A percentile compares a stretch with the other conserved stretches of the same genome.
These are phyloP conservation scores for Ustilago vetiveriae DNA, from an alignment of 1,284 basidiomycete species.

Conservation along the genomic window DNA sequence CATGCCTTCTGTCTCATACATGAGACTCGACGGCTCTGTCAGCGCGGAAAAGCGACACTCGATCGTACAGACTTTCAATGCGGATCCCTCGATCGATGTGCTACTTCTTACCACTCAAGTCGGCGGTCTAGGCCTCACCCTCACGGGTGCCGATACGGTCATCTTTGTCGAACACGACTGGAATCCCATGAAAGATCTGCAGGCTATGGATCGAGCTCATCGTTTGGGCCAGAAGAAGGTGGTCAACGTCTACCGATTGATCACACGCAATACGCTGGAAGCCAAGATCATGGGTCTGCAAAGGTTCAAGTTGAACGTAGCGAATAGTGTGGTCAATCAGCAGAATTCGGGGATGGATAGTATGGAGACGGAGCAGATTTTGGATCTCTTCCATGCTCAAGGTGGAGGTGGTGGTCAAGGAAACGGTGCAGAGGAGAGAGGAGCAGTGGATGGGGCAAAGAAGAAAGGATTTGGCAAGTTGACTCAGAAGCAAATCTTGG, in stretches of 20 bases:
- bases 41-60: conserved; percentile 60
- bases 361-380: conserved; percentile 96
- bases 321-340: conserved; percentile 94
- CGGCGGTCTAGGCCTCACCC: conserved; percentile 91
- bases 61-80: conserved; percentile 97
- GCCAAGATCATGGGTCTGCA: conserved; percentile 99
- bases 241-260: conserved; percentile 96
- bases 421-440: conserved; percentile 1
- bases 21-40: conserved; percentile 83
- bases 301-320: conserved; percentile 98
- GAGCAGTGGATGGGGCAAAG: conserved; percentile 3
- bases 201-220: conserved; percentile 99
- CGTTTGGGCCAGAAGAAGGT: conserved; percentile 98
- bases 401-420: neutral
- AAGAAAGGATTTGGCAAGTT: conserved; percentile 53
- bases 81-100: conserved; percentile 96
- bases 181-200: conserved; percentile 99
- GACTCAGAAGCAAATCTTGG: conserved; percentile 68
- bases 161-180: conserved; percentile 99
- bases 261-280: conserved; percentile 95
- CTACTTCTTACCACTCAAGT: conserved; percentile 95
- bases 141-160: conserved; percentile 98
- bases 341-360: conserved; percentile 91
- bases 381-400: conserved; percentile 81
- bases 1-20: conserved; percentile 96